Percentiles rank a stretch among this genome's conserved stretches.
Evolutionary conservation across 176 grass and related monocot species (phyloP).

Genomic region (Musa schizocarpa): DNA sequence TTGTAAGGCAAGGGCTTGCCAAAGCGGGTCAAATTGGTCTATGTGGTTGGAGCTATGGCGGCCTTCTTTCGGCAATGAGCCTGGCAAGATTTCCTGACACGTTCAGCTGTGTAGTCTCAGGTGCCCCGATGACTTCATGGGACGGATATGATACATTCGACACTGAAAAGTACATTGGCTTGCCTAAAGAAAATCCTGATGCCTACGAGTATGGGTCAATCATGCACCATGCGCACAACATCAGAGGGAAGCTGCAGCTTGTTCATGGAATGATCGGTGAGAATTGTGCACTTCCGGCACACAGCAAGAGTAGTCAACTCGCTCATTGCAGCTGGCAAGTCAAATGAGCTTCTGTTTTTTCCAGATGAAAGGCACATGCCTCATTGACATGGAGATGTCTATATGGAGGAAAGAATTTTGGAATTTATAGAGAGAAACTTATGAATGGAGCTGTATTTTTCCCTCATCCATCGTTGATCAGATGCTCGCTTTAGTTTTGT

Average conservation of each 20-base stretch:
- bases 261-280: constrained; percentile 94
- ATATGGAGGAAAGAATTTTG: constrained; percentile 96
- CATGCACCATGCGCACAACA: constrained; percentile 77
- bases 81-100: constrained; percentile 57
- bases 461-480: background rate
- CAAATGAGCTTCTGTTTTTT: constrained; percentile 83
- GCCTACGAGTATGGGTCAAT: constrained; percentile 69
- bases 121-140: constrained; percentile 85
- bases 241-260: constrained; percentile 70
- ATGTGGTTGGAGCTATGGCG: constrained; percentile 94
- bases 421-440: constrained; percentile 87
- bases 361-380: constrained; percentile 89
- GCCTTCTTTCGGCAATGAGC: constrained; percentile 89
- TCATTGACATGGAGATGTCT: constrained; percentile 58
- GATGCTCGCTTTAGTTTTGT: too few relatives aligned
- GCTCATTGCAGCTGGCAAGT: constrained; percentile 63
- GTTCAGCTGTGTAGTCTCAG: constrained; percentile 76
- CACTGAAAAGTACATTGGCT: constrained; percentile 89
- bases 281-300: constrained; percentile 92
- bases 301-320: constrained; percentile 77
- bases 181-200: constrained; percentile 51
- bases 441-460: constrained; percentile 27
- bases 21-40: constrained; percentile 84
- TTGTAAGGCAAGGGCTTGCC: constrained; percentile 81
- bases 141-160: constrained; percentile 97